Percentiles rank a stretch among this genome's conserved stretches.
phyloP scores from a whole-genome alignment of 345 rosid genomes.

The Garcia nutans region DNA sequence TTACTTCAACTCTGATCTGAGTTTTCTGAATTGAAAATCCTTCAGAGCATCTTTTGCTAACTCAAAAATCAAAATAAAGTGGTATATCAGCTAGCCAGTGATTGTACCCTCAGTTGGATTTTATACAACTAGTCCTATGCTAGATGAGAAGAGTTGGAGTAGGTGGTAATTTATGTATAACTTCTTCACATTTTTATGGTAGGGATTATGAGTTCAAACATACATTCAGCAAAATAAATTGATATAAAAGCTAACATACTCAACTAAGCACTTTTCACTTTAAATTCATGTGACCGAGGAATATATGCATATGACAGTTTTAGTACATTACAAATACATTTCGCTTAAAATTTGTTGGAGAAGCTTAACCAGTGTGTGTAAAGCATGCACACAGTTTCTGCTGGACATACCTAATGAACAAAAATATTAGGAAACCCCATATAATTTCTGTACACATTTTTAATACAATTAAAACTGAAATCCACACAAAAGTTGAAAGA shows the following conservation, averaged over 20 bases:
- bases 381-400: too few species aligned
- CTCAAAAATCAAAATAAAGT: too few species aligned
- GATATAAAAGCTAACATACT: not conserved
- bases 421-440: too few species aligned
- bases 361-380: too few species aligned
- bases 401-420: too few species aligned
- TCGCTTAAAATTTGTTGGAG: not conserved
- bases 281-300: not conserved
- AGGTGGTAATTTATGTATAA: not conserved
- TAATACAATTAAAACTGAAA: too few species aligned
- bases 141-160: not conserved
- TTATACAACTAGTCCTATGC: not conserved
- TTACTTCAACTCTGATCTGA: too few species aligned
- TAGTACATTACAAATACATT: not conserved
- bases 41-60: too few species aligned
- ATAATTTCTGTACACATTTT: too few species aligned
- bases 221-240: not conserved
- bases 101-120: not conserved
- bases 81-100: too few species aligned
- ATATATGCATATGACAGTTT: not conserved
- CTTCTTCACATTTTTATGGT: not conserved
- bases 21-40: too few species aligned
- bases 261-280: not conserved
- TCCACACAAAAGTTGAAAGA: too few species aligned
- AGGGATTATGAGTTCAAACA: not conserved